Evolutionary conservation across 352 stramenopile species (phyloP).

Genomic region (Aphanomyces euteiches): DNA sequence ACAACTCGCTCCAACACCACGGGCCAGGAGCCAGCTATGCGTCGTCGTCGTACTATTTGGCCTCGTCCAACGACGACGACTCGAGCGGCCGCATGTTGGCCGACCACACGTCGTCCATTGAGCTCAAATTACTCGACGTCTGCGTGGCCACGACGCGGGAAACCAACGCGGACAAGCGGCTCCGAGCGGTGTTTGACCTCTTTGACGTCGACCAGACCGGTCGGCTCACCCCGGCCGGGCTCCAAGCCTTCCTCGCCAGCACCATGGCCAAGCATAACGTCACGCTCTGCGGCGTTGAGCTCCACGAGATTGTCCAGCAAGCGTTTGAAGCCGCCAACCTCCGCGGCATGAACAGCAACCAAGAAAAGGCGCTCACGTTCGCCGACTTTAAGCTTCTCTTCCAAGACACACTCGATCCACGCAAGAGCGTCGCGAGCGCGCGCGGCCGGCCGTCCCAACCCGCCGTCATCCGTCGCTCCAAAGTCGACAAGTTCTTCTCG

Average conservation of each 20-base stretch:
- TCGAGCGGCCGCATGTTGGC: too few relatives aligned
- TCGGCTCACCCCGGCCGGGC: constrained; percentile 46
- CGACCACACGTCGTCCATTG: not conserved
- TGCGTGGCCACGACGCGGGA: not conserved
- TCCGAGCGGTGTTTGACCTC: constrained; percentile 62
- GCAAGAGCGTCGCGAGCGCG: not conserved
- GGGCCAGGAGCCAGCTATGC: too few relatives aligned
- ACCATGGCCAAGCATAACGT: constrained; percentile 54
- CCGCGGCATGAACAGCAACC: not conserved
- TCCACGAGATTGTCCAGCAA: constrained; percentile 13
- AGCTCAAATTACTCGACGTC: not conserved
- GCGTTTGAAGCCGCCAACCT: not conserved
- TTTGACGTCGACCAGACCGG: constrained; percentile 52
- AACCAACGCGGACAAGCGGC: not conserved
- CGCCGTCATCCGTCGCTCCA: not conserved
- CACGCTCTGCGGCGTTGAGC: constrained; percentile 35
- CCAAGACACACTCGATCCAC: not conserved
- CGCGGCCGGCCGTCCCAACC: too few relatives aligned
- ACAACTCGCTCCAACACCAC: too few relatives aligned
- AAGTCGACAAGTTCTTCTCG: not conserved
- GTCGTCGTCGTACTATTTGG: too few relatives aligned
- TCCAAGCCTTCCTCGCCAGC: constrained; percentile 55
- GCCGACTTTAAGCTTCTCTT: not conserved
- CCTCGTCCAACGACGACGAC: too few relatives aligned
- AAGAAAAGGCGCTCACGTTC: not conserved